These are phyloP conservation scores for Filobasidium floriforme DNA, from an alignment of 768 basidiomycete species.

Conservation along the genomic window DNA sequence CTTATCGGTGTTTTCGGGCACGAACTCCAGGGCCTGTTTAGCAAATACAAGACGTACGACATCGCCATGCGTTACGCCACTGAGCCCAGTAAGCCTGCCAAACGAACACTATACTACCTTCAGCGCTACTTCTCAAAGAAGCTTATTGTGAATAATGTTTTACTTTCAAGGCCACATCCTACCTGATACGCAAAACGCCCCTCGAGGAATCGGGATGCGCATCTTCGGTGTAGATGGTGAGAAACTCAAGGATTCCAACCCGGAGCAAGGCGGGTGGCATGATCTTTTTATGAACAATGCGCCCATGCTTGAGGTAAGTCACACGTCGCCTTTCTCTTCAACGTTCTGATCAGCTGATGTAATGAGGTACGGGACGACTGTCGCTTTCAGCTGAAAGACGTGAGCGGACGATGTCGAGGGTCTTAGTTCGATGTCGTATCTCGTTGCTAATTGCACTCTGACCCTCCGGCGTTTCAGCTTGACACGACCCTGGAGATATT, in stretches of 20 bases:
- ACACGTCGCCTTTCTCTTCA: background rate
- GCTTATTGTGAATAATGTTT: no score
- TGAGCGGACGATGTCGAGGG: no score
- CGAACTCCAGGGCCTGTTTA: constrained; percentile 14
- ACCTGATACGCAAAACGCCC: constrained; percentile 24
- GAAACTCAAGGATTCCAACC: constrained; percentile 11
- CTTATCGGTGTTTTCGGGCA: no score
- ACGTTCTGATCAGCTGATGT: no score
- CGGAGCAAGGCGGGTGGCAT: constrained; percentile 21
- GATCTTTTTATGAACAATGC: constrained; percentile 31
- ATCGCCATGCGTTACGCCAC: constrained; percentile 27
- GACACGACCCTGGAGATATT: constrained; percentile 31
- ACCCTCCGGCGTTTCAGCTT: background rate
- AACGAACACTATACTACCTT: background rate
- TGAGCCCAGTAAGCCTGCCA: constrained; percentile 19
- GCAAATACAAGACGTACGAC: constrained; percentile 12
- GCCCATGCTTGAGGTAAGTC: constrained; percentile 24
- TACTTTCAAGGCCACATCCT: constrained; percentile 22
- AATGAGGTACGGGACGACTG: no score
- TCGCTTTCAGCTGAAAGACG: background rate
- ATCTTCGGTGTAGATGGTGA: constrained; percentile 25
- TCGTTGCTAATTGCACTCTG: background rate
- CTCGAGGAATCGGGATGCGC: constrained; percentile 26
- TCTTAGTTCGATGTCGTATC: no score
- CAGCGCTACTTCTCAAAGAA: no score